These are phyloP conservation scores for Jimgerdemannia lactiflua DNA, from an alignment of 192 early-diverging fungal species.

Conservation along the genomic window DNA sequence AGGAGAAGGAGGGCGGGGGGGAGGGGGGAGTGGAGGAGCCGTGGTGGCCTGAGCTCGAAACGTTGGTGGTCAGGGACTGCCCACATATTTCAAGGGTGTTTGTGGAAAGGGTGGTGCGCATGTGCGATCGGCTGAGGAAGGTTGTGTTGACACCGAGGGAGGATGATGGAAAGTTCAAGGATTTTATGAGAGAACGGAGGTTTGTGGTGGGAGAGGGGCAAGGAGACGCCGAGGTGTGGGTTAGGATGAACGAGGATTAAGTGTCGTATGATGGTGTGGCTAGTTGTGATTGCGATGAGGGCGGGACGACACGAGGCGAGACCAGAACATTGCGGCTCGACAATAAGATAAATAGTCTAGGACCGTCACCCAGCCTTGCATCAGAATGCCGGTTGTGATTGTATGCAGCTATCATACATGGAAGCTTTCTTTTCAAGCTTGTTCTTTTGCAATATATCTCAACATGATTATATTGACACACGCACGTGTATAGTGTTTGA, in stretches of 20 bases:
- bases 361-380: too few relatives aligned
- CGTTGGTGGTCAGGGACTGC: not conserved
- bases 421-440: too few relatives aligned
- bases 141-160: not conserved
- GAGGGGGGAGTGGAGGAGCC: not conserved
- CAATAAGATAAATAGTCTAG: too few relatives aligned
- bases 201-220: not conserved
- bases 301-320: too few relatives aligned
- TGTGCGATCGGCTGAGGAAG: not conserved
- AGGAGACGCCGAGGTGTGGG: not conserved
- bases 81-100: not conserved
- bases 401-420: too few relatives aligned
- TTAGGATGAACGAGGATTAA: not conserved
- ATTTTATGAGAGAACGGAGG: not conserved
- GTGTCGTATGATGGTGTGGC: not conserved
- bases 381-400: too few relatives aligned
- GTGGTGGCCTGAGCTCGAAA: not conserved
- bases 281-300: too few relatives aligned
- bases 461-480: too few relatives aligned
- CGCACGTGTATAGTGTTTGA: too few relatives aligned
- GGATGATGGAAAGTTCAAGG: not conserved
- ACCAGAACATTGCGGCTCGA: too few relatives aligned
- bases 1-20: not conserved
- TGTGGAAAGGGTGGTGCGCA: not conserved
- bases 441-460: too few relatives aligned